Evolutionary conservation across 176 grass and related monocot genomes (phyloP).

Genomic region (Dendrocalamus sinicus): DNA sequence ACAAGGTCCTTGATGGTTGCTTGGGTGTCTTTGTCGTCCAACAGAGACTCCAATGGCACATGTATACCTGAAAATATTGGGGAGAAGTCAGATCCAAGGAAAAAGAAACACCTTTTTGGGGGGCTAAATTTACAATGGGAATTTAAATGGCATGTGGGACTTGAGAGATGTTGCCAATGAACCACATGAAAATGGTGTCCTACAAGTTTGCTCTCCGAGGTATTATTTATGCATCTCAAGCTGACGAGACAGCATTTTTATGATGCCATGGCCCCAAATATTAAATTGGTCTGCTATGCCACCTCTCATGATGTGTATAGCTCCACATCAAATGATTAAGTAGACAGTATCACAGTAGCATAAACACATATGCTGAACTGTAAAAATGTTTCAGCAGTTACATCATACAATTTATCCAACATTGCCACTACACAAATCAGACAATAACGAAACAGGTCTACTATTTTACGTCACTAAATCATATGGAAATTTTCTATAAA

Average conservation of each 20-base stretch:
- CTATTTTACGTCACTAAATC: neutral
- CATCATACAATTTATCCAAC: slow-evolving; percentile 24
- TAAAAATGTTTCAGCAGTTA: neutral
- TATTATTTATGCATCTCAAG: slow-evolving; percentile 30
- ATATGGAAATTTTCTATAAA: neutral
- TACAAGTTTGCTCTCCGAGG: slow-evolving; percentile 21
- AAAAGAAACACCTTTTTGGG: neutral
- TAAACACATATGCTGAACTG: slow-evolving; percentile 1
- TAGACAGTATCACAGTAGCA: neutral
- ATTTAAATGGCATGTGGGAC: slow-evolving; percentile 20
- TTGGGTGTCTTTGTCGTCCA: slow-evolving; percentile 79
- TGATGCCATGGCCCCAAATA: slow-evolving; percentile 28
- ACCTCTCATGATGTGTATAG: neutral
- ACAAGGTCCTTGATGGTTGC: slow-evolving; percentile 78
- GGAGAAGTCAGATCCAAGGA: slow-evolving; percentile 50
- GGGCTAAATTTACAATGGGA: slow-evolving; percentile 15
- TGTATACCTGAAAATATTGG: slow-evolving; percentile 66
- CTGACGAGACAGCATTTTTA: slow-evolving; percentile 27
- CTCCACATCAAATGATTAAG: slow-evolving; percentile 26
- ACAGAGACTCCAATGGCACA: slow-evolving; percentile 79
- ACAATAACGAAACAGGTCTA: neutral
- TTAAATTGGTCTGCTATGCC: slow-evolving; percentile 10
- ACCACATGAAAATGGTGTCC: slow-evolving; percentile 39
- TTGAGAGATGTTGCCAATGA: slow-evolving; percentile 26
- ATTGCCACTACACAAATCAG: slow-evolving; percentile 10